phyloP scores from a whole-genome alignment of 2,329 filamentous ascomycete species.

The Aureobasidium sp. region DNA sequence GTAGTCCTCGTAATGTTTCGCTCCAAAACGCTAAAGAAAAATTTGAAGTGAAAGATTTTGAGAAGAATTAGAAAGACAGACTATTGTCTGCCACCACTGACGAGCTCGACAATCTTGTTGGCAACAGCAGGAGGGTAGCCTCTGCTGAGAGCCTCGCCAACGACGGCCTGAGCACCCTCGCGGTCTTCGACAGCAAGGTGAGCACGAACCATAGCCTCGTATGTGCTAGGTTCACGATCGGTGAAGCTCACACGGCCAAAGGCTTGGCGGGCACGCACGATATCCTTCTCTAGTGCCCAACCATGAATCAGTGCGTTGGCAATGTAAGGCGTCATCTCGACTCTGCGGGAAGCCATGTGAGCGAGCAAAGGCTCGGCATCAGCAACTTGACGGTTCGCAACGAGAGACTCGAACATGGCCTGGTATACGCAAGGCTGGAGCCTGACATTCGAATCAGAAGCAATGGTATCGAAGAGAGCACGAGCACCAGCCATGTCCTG shows the following conservation, averaged over 20 bases:
- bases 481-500: slow-evolving; percentile 83
- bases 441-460: slow-evolving; percentile 56
- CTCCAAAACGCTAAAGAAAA: slow-evolving; percentile 1
- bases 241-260: slow-evolving; percentile 69
- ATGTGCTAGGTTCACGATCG: slow-evolving; percentile 91
- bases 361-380: slow-evolving; percentile 65
- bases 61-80: background rate
- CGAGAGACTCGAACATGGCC: slow-evolving; percentile 93
- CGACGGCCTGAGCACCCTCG: slow-evolving; percentile 64
- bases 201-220: slow-evolving; percentile 95
- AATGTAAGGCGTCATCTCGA: slow-evolving; percentile 93
- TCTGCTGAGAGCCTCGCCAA: slow-evolving; percentile 80
- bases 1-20: background rate
- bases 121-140: slow-evolving; percentile 89
- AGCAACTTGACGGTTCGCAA: slow-evolving; percentile 79
- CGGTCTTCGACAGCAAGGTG: slow-evolving; percentile 79
- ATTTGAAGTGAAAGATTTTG: background rate
- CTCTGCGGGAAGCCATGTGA: slow-evolving; percentile 63
- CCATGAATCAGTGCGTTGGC: slow-evolving; percentile 97
- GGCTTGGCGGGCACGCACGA: slow-evolving; percentile 66
- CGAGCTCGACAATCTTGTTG: slow-evolving; percentile 85
- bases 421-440: slow-evolving; percentile 86
- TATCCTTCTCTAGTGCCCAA: slow-evolving; percentile 78
- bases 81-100: slow-evolving; percentile 31
- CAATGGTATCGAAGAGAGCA: slow-evolving; percentile 70